Evolutionary conservation across 495 filamentous ascomycete species (phyloP).

Genomic region (Penicillium coprophilum): DNA sequence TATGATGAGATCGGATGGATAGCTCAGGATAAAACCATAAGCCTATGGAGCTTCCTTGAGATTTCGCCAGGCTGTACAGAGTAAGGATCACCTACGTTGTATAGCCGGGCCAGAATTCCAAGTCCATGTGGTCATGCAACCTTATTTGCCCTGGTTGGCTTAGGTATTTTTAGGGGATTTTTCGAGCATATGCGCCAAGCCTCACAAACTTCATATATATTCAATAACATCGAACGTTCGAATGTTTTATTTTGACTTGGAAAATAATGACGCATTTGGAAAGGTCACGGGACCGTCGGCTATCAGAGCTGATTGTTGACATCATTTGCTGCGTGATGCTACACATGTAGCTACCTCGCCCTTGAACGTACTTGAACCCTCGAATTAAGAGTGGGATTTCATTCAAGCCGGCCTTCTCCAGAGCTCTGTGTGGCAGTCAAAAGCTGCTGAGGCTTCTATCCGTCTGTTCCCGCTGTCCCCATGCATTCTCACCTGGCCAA

Average conservation of each 20-base stretch:
- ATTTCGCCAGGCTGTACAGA: background rate
- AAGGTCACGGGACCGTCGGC: background rate
- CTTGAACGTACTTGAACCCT: background rate
- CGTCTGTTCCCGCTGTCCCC: background rate
- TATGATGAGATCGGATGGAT: background rate
- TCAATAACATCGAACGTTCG: background rate
- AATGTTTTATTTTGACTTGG: background rate
- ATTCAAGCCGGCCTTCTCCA: background rate
- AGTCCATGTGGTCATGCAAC: slow-evolving; percentile 9
- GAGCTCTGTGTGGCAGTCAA: background rate
- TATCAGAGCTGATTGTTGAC: background rate
- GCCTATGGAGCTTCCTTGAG: background rate
- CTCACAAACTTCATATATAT: background rate
- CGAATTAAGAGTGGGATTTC: background rate
- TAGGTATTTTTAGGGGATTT: background rate
- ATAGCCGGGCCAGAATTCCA: background rate
- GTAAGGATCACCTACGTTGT: no score
- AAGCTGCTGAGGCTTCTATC: background rate
- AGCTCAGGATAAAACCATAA: background rate
- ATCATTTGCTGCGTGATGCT: background rate
- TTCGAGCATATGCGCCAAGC: background rate
- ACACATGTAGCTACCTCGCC: background rate
- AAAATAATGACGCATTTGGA: slow-evolving; percentile 1
- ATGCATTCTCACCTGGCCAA: background rate
- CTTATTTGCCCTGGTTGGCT: background rate